Evolutionary conservation across 2,329 filamentous ascomycete genomes (phyloP).

Genomic region (Botrytis aclada): DNA sequence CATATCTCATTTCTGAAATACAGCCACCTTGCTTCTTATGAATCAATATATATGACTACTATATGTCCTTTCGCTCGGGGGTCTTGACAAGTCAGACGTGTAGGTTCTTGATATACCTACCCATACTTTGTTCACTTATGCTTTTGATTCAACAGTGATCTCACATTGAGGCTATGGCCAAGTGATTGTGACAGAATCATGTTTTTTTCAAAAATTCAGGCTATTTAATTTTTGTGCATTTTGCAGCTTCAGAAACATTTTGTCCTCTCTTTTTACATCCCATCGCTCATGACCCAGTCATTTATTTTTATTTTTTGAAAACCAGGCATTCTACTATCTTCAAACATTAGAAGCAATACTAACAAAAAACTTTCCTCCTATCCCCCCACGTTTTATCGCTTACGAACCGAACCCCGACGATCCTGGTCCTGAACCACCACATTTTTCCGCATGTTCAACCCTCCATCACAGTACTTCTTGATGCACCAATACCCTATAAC

Average conservation of each 20-base stretch:
- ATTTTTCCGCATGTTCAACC: background rate
- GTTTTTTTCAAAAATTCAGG: too few relatives aligned
- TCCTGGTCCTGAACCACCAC: background rate
- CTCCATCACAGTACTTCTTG: background rate
- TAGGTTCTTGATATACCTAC: background rate
- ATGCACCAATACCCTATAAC: background rate
- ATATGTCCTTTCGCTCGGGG: background rate
- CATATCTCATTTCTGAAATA: background rate
- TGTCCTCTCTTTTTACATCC: background rate
- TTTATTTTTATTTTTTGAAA: background rate
- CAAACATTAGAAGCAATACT: background rate
- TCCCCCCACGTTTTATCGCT: background rate
- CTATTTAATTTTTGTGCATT: background rate
- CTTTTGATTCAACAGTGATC: background rate
- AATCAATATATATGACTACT: background rate
- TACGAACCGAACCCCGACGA: background rate
- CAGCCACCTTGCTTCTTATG: background rate
- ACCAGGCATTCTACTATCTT: background rate
- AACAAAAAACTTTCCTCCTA: background rate
- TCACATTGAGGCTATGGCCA: background rate
- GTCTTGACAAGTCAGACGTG: background rate
- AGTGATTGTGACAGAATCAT: too few relatives aligned
- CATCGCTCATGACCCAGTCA: background rate
- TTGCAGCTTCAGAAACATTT: background rate
- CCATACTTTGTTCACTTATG: too few relatives aligned